Conservation (phyloP, 2,329 filamentous ascomycete species). For the Hymenoscyphus fructigenus region DNA sequence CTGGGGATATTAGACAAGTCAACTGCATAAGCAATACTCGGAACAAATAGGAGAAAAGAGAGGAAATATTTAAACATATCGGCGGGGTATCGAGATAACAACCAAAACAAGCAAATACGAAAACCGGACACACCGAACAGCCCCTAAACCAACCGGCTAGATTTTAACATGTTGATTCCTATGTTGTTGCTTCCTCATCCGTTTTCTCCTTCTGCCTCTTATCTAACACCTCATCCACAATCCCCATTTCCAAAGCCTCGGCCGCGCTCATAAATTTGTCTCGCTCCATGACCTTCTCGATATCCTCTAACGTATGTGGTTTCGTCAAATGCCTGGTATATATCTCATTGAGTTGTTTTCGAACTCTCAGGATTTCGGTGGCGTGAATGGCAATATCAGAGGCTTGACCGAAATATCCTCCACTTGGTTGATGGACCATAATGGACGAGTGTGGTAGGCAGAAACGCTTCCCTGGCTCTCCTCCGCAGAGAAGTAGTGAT, state of each 20-base stretch:
- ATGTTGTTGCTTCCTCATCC: not conserved
- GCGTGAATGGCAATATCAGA: slow-evolving; percentile 94
- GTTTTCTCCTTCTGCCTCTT: slow-evolving; percentile 45
- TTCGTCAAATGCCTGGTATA: slow-evolving; percentile 84
- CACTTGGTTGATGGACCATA: slow-evolving; percentile 96
- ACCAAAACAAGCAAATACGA: not conserved
- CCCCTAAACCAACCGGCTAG: not conserved
- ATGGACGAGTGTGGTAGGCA: slow-evolving; percentile 90
- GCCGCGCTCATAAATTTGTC: slow-evolving; percentile 91
- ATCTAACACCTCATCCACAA: slow-evolving; percentile 85
- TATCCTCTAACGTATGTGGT: slow-evolving; percentile 75
- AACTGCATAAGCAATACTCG: not conserved
- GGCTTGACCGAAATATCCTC: slow-evolving; percentile 64
- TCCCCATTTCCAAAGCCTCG: slow-evolving; percentile 85
- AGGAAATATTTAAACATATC: not conserved
- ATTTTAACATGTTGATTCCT: not conserved
- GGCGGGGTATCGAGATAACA: not conserved
- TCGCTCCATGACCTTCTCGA: slow-evolving; percentile 94
- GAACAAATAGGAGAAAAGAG: not conserved
- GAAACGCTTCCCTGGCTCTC: slow-evolving; percentile 79
- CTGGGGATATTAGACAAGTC: not conserved
- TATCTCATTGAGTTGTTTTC: slow-evolving; percentile 85
- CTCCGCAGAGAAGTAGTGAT: slow-evolving; percentile 81
- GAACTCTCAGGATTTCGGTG: slow-evolving; percentile 88
- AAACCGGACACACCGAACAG: not conserved